Conservation (phyloP, 805 yeast genomes). For the Saccharomycopsis guyanensis region DNA sequence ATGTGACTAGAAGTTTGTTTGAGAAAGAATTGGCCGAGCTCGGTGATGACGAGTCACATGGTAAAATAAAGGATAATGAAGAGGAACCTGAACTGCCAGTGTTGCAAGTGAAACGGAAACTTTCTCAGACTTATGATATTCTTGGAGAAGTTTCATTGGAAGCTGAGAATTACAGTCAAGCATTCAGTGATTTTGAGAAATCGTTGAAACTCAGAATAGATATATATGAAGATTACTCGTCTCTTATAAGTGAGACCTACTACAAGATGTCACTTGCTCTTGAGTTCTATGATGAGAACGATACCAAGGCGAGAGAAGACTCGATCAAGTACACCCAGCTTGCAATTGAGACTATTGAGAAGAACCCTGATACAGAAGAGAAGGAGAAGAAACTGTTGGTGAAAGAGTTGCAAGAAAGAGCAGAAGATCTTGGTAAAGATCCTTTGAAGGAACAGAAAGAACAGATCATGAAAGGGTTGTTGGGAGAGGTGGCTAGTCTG, state of each 20-base stretch:
- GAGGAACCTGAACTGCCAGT: slow-evolving; percentile 28
- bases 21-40: slow-evolving; percentile 33
- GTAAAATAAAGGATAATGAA: slow-evolving; percentile 26
- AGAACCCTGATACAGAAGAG: slow-evolving; percentile 28
- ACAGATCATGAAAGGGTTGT: slow-evolving; percentile 46
- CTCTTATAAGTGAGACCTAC: slow-evolving; percentile 68
- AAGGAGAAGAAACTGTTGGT: slow-evolving; percentile 37
- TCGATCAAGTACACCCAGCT: slow-evolving; percentile 48
- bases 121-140: slow-evolving; percentile 69
- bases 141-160: slow-evolving; percentile 89
- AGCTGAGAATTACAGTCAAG: slow-evolving; percentile 77
- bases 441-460: slow-evolving; percentile 33
- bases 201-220: slow-evolving; percentile 48
- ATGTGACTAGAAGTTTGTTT: slow-evolving; percentile 64
- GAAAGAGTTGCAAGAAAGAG: slow-evolving; percentile 48
- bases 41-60: slow-evolving; percentile 21
- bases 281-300: slow-evolving; percentile 51
- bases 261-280: slow-evolving; percentile 73
- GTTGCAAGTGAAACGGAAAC: slow-evolving; percentile 37
- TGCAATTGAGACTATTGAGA: slow-evolving; percentile 44
- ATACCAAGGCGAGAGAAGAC: slow-evolving; percentile 35
- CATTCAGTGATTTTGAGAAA: slow-evolving; percentile 58
- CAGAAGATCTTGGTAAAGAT: slow-evolving; percentile 46
- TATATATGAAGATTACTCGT: slow-evolving; percentile 38
- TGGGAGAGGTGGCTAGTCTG: slow-evolving; percentile 34